These are phyloP conservation scores for Globisporangium perplexum DNA, from an alignment of 352 stramenopile genomes.

Conservation along the genomic window DNA sequence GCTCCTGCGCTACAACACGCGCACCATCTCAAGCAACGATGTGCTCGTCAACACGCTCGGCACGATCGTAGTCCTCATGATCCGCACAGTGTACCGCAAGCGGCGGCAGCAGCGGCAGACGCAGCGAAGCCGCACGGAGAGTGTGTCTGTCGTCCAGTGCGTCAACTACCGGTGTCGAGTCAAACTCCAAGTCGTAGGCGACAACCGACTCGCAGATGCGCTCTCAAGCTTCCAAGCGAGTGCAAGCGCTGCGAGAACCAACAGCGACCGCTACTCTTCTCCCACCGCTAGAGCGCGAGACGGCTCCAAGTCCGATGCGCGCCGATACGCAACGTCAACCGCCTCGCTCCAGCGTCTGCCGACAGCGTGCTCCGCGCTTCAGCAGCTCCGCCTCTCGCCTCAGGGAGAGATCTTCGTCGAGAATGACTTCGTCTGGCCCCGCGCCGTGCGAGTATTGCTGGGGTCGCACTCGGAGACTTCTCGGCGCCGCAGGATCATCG, in stretches of 20 bases:
- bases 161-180: conserved; percentile 20
- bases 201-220: neutral
- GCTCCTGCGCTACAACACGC: neutral
- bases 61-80: conserved; percentile 7
- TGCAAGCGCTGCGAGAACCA: neutral
- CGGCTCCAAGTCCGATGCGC: neutral
- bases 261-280: neutral
- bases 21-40: conserved; percentile 1
- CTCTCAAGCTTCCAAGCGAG: neutral
- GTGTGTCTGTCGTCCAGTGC: conserved; percentile 8
- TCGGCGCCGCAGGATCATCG: neutral
- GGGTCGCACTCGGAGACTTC: neutral
- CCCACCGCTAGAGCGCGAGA: neutral
- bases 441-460: neutral
- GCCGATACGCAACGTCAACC: neutral
- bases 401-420: conserved; percentile 1
- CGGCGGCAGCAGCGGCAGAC: neutral
- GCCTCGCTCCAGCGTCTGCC: neutral
- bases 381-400: conserved; percentile 4
- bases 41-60: conserved; percentile 13
- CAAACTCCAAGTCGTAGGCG: neutral
- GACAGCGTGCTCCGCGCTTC: neutral
- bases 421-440: neutral
- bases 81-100: conserved; percentile 14
- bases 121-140: neutral